Percentiles rank a stretch among this genome's conserved stretches.
Conservation (phyloP, 441 rosid species). For the Mallotus repandus region DNA sequence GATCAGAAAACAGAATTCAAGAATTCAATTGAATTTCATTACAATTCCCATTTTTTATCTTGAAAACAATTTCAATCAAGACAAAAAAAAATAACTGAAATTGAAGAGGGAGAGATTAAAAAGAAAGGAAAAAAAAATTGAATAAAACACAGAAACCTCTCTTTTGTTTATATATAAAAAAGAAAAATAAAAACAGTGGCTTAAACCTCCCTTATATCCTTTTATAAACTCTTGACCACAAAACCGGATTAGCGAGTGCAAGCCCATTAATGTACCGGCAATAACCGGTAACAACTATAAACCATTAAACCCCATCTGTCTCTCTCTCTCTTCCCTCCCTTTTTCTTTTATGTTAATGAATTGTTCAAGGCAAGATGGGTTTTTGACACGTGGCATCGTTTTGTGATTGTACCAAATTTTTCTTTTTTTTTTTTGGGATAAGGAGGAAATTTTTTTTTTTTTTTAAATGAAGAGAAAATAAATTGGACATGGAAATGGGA, state of each 20-base stretch:
- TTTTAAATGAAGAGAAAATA: not conserved
- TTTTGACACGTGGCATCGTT: slow-evolving; percentile 40
- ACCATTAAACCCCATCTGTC: slow-evolving; percentile 26
- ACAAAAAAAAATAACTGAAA: too few relatives aligned
- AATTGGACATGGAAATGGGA: not conserved
- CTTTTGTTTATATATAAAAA: not conserved
- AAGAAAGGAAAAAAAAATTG: too few relatives aligned
- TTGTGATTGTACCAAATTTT: not conserved
- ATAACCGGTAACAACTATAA: slow-evolving; percentile 36
- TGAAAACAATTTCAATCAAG: not conserved
- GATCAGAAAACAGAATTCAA: slow-evolving; percentile 4
- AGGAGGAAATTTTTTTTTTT: slow-evolving; percentile 2
- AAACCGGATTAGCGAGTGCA: slow-evolving; percentile 51
- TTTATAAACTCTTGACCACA: slow-evolving; percentile 40
- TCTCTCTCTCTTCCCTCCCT: not conserved
- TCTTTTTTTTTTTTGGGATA: slow-evolving; percentile 24
- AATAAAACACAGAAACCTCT: too few relatives aligned
- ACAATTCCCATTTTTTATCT: not conserved
- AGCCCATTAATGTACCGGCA: slow-evolving; percentile 28
- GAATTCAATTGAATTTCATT: slow-evolving; percentile 8
- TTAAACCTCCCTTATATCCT: slow-evolving; percentile 50
- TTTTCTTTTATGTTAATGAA: slow-evolving; percentile 6
- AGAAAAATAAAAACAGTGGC: slow-evolving; percentile 35
- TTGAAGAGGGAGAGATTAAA: too few relatives aligned
- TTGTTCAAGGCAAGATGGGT: slow-evolving; percentile 18